These are phyloP conservation scores for Coemansia sp. DNA, from an alignment of 192 early-diverging fungal genomes.

Conservation along the genomic window DNA sequence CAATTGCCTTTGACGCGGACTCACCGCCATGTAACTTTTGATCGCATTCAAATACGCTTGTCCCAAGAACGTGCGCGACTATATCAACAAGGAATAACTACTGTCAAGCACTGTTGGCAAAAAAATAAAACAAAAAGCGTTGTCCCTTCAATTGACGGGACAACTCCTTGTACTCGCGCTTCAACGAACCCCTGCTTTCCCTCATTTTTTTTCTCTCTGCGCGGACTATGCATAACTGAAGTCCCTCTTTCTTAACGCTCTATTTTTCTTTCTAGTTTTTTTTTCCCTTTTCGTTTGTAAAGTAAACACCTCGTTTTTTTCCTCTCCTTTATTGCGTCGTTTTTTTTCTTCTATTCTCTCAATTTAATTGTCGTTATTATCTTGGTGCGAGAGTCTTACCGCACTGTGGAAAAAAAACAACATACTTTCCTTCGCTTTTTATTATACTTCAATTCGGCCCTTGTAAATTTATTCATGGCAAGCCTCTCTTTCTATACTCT, in stretches of 20 bases:
- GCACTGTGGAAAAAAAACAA: background rate
- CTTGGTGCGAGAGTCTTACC: slow-evolving; percentile 14
- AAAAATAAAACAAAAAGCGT: slow-evolving; percentile 8
- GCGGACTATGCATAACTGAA: background rate
- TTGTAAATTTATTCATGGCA: slow-evolving; percentile 4
- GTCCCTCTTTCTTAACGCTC: background rate
- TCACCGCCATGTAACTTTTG: background rate
- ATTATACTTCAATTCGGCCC: background rate
- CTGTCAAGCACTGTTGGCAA: slow-evolving; percentile 5
- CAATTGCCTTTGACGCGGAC: background rate
- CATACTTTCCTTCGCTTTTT: background rate
- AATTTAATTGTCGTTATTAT: slow-evolving; percentile 7
- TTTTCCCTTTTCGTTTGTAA: background rate
- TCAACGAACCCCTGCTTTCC: slow-evolving; percentile 1
- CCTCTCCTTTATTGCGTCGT: background rate
- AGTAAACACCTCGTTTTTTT: slow-evolving; percentile 1
- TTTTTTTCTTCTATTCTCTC: background rate
- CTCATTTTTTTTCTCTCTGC: background rate
- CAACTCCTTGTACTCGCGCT: background rate
- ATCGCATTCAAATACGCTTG: background rate
- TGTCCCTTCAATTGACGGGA: slow-evolving; percentile 7
- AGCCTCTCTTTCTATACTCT: background rate
- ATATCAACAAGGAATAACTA: background rate
- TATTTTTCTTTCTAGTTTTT: background rate
- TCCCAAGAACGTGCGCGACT: background rate